These are phyloP conservation scores for Rutstroemia sp. DNA, from an alignment of 2,329 filamentous ascomycete species.

Conservation along the genomic window DNA sequence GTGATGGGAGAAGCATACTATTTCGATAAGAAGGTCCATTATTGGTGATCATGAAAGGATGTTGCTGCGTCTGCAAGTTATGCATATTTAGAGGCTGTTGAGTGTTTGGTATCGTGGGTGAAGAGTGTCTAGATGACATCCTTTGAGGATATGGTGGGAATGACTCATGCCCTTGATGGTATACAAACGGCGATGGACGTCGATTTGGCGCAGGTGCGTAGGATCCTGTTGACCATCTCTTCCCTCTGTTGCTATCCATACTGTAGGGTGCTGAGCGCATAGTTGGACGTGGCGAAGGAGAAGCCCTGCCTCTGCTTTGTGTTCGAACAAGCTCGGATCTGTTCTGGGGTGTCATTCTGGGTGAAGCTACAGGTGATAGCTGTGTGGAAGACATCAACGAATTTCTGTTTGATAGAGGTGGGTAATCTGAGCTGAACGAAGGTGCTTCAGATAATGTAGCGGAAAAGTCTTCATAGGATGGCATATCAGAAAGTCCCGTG, in stretches of 20 bases:
- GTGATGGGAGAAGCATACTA: constrained; percentile 51
- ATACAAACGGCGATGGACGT: constrained; percentile 53
- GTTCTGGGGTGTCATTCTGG: constrained; percentile 54
- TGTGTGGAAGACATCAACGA: constrained; percentile 66
- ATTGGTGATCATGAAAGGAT: constrained; percentile 47
- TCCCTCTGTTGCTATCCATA: constrained; percentile 57
- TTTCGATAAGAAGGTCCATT: constrained; percentile 45
- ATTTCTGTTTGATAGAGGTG: constrained; percentile 58
- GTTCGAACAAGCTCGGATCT: constrained; percentile 54
- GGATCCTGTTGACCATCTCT: constrained; percentile 73
- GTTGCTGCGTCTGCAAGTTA: constrained; percentile 49
- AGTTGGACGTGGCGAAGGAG: constrained; percentile 61
- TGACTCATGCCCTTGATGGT: constrained; percentile 52
- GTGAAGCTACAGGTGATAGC: constrained; percentile 66
- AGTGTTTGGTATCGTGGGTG: constrained; percentile 35
- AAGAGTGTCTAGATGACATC: constrained; percentile 46
- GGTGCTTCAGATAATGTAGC: constrained; percentile 58
- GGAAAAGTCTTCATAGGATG: constrained; percentile 65
- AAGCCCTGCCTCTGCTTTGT: constrained; percentile 62
- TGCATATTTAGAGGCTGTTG: constrained; percentile 40
- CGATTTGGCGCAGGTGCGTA: constrained; percentile 51
- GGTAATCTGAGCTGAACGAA: constrained; percentile 60
- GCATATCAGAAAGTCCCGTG: constrained; percentile 58
- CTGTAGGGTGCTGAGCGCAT: constrained; percentile 65
- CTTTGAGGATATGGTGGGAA: constrained; percentile 46